Evolutionary conservation across 1,139 yeast species (phyloP).

Genomic region (Yamadazyma trypodendri): DNA sequence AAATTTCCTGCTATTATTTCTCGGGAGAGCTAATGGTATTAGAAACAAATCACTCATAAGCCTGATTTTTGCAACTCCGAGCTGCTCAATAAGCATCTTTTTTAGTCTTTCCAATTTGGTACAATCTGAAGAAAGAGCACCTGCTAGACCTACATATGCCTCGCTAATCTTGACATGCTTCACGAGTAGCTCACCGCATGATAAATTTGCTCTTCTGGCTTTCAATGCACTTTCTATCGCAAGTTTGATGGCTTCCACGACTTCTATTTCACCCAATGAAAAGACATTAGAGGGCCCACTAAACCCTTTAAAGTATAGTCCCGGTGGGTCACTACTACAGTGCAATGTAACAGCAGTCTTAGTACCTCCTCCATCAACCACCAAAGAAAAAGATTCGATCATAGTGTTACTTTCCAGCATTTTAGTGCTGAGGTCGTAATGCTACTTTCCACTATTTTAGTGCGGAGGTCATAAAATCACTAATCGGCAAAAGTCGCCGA

Average conservation of each 20-base stretch:
- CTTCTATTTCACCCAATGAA: background rate
- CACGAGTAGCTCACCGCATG: too few relatives aligned
- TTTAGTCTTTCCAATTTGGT: constrained; percentile 1
- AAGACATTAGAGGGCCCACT: constrained; percentile 7
- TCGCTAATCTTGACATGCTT: background rate
- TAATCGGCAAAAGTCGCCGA: background rate
- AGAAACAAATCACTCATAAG: constrained; percentile 8
- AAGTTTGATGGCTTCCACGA: constrained; percentile 2
- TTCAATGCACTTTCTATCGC: constrained; percentile 7
- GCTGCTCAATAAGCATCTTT: background rate
- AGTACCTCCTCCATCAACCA: constrained; percentile 12
- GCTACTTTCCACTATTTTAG: too few relatives aligned
- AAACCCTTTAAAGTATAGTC: constrained; percentile 4
- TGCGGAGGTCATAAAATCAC: background rate
- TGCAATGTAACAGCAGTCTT: constrained; percentile 7
- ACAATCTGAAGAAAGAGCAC: constrained; percentile 5
- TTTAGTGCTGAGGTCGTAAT: background rate
- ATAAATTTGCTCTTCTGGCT: too few relatives aligned
- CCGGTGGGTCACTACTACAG: background rate
- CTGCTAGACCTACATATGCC: constrained; percentile 8
- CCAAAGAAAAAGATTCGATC: constrained; percentile 1
- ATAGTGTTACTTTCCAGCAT: background rate
- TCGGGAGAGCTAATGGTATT: constrained; percentile 6
- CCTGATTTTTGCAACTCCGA: constrained; percentile 1
- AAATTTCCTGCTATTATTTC: background rate